Conservation (phyloP, 108 stramenopile genomes). For the Fragilariopsis cylindrus region DNA sequence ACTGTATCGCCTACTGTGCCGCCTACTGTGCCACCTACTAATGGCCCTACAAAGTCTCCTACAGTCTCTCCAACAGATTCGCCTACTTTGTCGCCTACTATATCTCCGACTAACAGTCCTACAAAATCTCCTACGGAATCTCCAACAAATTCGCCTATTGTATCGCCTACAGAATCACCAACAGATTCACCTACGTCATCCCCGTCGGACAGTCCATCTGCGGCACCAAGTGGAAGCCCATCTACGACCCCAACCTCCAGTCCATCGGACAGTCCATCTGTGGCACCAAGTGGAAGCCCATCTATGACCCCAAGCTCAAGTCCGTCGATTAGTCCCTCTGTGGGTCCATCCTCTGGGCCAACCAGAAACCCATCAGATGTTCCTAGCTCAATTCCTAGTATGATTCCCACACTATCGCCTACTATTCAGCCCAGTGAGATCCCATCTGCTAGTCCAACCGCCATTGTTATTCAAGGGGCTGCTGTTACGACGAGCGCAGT, state of each 20-base stretch:
- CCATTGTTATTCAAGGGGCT: too few species aligned
- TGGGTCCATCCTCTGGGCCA: conserved; percentile 12
- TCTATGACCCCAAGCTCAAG: conserved; percentile 20
- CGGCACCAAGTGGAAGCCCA: conserved; percentile 2
- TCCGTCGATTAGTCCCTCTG: conserved; percentile 19
- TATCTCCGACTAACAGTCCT: too few species aligned
- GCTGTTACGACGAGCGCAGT: too few species aligned
- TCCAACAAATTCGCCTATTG: too few species aligned
- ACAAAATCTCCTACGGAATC: too few species aligned
- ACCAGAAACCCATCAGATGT: conserved; percentile 17
- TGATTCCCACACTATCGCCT: not conserved
- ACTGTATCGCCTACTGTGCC: too few species aligned
- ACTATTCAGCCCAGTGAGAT: not conserved
- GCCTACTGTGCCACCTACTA: too few species aligned
- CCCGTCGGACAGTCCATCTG: not conserved
- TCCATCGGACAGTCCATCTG: conserved; percentile 11
- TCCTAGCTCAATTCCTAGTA: conserved; percentile 21
- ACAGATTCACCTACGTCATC: not conserved
- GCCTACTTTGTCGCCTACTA: too few species aligned
- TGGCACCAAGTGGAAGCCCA: conserved; percentile 15
- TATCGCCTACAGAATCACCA: too few species aligned
- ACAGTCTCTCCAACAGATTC: too few species aligned
- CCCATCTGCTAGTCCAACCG: too few species aligned
- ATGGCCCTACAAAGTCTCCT: too few species aligned
- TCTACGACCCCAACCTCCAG: not conserved